A percentile compares a stretch with the other conserved stretches of the same genome.
phyloP scores from a whole-genome alignment of 148 eudicot species.

The Cornus controversa region DNA sequence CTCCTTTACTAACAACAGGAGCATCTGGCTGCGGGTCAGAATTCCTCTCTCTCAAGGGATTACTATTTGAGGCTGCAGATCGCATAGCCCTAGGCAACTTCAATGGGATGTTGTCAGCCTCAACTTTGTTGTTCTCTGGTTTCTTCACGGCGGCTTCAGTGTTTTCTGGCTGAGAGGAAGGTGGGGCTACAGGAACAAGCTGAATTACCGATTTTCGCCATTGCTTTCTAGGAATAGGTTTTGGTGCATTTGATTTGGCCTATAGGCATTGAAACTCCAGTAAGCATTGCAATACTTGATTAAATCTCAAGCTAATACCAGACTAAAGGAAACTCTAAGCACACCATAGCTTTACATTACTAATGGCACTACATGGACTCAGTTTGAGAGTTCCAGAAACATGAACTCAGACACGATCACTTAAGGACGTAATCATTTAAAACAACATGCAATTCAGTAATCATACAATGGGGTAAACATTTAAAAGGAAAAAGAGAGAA shows the following conservation, averaged over 20 bases:
- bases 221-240: slow-evolving; percentile 60
- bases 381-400: neutral
- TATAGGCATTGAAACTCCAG: slow-evolving; percentile 19
- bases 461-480: no score
- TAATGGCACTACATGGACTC: neutral
- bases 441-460: neutral
- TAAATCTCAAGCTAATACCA: neutral
- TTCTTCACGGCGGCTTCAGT: slow-evolving; percentile 27
- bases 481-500: no score
- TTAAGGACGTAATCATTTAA: neutral
- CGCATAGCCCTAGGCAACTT: slow-evolving; percentile 80
- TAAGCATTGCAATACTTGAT: no score
- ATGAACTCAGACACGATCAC: neutral
- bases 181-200: slow-evolving; percentile 62
- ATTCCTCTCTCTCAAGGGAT: slow-evolving; percentile 62
- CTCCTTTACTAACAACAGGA: slow-evolving; percentile 36
- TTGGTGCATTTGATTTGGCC: slow-evolving; percentile 68
- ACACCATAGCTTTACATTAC: neutral
- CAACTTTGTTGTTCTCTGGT: slow-evolving; percentile 34
- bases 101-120: slow-evolving; percentile 47
- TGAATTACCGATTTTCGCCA: slow-evolving; percentile 81
- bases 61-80: slow-evolving; percentile 50
- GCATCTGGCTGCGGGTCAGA: slow-evolving; percentile 49
- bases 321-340: neutral
- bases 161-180: slow-evolving; percentile 35